These are phyloP conservation scores for Talaromyces atroroseus DNA, from an alignment of 2,329 filamentous ascomycete genomes.

Conservation along the genomic window DNA sequence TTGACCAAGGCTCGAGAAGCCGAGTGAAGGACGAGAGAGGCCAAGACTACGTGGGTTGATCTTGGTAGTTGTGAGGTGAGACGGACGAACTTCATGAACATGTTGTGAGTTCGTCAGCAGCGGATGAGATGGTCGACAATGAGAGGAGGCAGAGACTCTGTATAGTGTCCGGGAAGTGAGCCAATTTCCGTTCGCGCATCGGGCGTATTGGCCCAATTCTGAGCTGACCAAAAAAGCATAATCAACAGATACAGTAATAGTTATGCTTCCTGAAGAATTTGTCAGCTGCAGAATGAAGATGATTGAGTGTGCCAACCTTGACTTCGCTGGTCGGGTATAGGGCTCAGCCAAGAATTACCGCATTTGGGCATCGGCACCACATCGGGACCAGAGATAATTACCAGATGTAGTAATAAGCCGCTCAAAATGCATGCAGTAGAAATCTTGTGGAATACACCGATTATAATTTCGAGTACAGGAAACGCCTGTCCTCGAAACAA, in stretches of 20 bases:
- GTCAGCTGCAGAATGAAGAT: too few relatives aligned
- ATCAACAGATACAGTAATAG: too few relatives aligned
- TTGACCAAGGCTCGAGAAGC: not conserved
- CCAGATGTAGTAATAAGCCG: not conserved
- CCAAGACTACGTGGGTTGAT: not conserved
- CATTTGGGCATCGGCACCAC: not conserved
- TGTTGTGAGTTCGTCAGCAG: not conserved
- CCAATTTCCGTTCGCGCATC: too few relatives aligned
- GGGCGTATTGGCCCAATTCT: too few relatives aligned
- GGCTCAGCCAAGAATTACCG: not conserved
- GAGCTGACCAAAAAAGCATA: too few relatives aligned
- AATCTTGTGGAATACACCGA: not conserved
- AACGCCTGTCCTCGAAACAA: not conserved
- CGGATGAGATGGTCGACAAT: not conserved
- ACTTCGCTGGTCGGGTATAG: too few relatives aligned
- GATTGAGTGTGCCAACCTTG: too few relatives aligned
- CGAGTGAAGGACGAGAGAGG: not conserved
- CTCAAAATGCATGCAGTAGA: not conserved
- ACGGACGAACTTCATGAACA: not conserved
- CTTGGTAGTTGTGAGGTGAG: not conserved
- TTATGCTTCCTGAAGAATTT: too few relatives aligned
- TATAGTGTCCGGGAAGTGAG: too few relatives aligned
- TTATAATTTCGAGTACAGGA: not conserved
- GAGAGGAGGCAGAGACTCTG: not conserved
- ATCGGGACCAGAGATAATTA: not conserved